A percentile compares a stretch with the other conserved stretches of the same genome.
These are phyloP conservation scores for Paratinospora sagittata DNA, from an alignment of 164 flowering plant species.

Conservation along the genomic window DNA sequence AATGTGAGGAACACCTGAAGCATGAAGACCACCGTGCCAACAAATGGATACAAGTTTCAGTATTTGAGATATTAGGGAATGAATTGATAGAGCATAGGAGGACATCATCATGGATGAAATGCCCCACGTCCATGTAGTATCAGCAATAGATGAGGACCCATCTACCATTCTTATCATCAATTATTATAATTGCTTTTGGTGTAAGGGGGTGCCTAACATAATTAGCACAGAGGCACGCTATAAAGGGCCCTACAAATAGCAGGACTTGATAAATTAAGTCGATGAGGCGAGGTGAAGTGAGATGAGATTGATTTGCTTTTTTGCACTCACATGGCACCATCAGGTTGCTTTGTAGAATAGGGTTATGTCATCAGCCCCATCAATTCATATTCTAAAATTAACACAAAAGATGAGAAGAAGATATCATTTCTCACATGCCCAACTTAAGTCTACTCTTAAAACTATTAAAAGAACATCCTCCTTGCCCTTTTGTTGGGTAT, in stretches of 20 bases:
- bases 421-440: too few relatives aligned
- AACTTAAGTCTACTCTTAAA: too few relatives aligned
- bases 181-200: not conserved
- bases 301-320: not conserved
- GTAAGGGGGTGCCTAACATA: slow-evolving; percentile 1
- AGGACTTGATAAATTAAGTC: too few relatives aligned
- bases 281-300: not conserved
- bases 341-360: not conserved
- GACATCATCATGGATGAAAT: not conserved
- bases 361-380: not conserved
- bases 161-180: not conserved
- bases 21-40: too few relatives aligned
- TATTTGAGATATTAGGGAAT: too few relatives aligned
- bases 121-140: not conserved
- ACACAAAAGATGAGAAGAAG: too few relatives aligned
- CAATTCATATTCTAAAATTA: too few relatives aligned
- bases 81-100: too few relatives aligned
- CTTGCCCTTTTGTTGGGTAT: too few relatives aligned
- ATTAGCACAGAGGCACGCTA: not conserved
- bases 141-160: not conserved
- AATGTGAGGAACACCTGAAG: too few relatives aligned
- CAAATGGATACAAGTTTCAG: too few relatives aligned
- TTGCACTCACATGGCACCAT: not conserved
- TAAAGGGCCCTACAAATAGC: not conserved
- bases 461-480: too few relatives aligned